Evolutionary conservation across 371 early-diverging fungal species (phyloP), one percentile per base, ranked within the genome.

Genomic region (Syncephalastrum contaminatum): DNA sequence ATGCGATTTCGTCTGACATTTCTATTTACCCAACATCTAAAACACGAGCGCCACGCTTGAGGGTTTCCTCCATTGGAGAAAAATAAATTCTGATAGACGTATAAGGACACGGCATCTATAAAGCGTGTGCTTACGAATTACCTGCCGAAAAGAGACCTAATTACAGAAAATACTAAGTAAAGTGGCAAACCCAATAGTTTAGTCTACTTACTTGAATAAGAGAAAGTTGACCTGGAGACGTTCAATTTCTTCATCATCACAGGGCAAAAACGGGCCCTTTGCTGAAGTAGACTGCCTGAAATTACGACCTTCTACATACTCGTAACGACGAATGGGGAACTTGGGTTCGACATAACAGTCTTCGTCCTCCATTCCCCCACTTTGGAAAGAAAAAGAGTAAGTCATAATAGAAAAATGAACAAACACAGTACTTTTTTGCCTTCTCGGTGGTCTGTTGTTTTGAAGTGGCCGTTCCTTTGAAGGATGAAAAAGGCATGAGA

Each of bases 211-310:
- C 72, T 62, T 69, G 56, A 64, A 63, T 24, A 69, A 21, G 14
- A 70, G 45, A 43, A 70, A 63, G 25, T 67, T 69, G 7, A 76
- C 54, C 51, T 76, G 67, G 16, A 70, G 48, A 12, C 77, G 57
- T 47, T 76, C 77, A 36, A 64, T 59, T 56, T 76, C 77, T 45
- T 76, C 77, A 42, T 76, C 77, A 60, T 76, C 77, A 44, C 69
- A 70, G 18, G 77, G 77, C 50, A 76, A 48, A 18, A 76, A 64
- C 18, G 64, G 54, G 21, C 61, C 54, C 20, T 53, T 61, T 12
- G 55, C 56, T 13, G 43, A 51, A 13, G 52, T 56, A 10, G 60
- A 48, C 19, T 53, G 63, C 43, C 53, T 51, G 44, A 63, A 73
- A 19, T 69, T 63, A 7, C 75, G 53, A 7, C 75, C 75, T 46